Conservation (phyloP, 805 yeast genomes). For the Schwanniomyces occidentalis region DNA sequence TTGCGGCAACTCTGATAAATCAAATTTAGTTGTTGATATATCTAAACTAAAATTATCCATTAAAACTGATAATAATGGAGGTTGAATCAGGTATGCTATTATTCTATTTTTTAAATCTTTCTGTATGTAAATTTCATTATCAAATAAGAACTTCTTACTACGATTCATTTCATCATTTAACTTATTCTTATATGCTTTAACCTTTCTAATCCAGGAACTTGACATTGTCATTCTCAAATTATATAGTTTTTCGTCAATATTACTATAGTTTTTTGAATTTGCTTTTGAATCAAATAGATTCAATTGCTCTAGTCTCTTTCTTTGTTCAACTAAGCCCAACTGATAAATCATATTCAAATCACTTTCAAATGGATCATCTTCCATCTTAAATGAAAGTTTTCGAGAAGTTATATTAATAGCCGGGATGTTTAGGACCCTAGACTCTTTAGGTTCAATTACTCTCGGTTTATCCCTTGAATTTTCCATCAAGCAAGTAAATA, state of each 20-base stretch:
- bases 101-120: conserved; percentile 24
- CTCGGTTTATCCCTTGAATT: conserved; percentile 11
- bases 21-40: conserved; percentile 28
- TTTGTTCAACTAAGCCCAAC: conserved; percentile 40
- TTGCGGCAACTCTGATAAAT: conserved; percentile 45
- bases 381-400: conserved; percentile 34
- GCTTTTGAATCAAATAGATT: conserved; percentile 21
- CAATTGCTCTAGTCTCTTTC: conserved; percentile 34
- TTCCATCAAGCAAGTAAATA: conserved; percentile 25
- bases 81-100: conserved; percentile 28
- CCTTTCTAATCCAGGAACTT: conserved; percentile 69
- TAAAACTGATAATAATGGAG: conserved; percentile 36
- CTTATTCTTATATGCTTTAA: conserved; percentile 44
- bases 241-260: conserved; percentile 25
- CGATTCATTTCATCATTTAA: conserved; percentile 40
- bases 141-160: conserved; percentile 35
- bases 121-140: conserved; percentile 26
- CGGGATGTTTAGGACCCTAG: conserved; percentile 29
- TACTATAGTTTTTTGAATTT: background rate
- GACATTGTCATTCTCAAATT: conserved; percentile 50
- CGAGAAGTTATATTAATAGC: conserved; percentile 25
- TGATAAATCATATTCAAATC: conserved; percentile 43
- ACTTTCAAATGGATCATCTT: conserved; percentile 46
- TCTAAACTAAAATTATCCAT: conserved; percentile 27
- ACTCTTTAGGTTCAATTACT: conserved; percentile 30